Base-by-base conservation (phyloP, 2,329 filamentous ascomycete genomes). In the Trichoderma endophyticum region DNA sequence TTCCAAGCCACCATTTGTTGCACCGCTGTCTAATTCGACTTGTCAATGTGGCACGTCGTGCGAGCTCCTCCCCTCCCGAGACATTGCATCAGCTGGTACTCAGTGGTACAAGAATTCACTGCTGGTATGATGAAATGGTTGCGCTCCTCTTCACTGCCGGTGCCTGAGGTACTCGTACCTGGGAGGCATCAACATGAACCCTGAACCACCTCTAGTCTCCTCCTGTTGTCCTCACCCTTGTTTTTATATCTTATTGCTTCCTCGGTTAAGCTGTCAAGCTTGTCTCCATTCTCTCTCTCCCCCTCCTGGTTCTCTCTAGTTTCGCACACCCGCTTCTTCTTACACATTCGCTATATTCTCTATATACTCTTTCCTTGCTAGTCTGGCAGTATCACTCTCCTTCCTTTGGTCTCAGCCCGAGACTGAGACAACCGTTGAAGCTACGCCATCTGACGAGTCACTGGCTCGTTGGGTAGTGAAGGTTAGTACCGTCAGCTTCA, bases 51-150 rank as follows among this genome's bases (percentile, higher is more conserved):
- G 34, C 30, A 60, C 57, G 32, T 34, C 5, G 56, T 62, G n/a
- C 64, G 14, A 67, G 51, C 51, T 67, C 66, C 57, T 70, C 66
- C 36, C 57, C 57, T 70, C 39, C 57, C 66, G 54, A 70, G 66
- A 70, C 66, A 70, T 36, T 60, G 57, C 57, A 70, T 62, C 57
- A 70, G 28, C 57, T 70, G 66, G 66, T 62, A 26, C 57, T 70
- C 60, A 34, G 39, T 32, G 26, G 66, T 62, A 61, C 66, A 62
- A 61, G n/a, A 39, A 62, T 62, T 62, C 66, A 54, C 26, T 21
- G 56, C 43, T 51, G 66, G 57, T 34, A 54, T 26, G 26, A 39
- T 39, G 32, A 30, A 59, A n/a, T 34, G 21, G 28, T 34, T 57
- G 36, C 12, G 6, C 24, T 26, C 54, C 51, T 57, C 24, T 18